A percentile compares a stretch with the other conserved stretches of the same genome.
These are phyloP conservation scores for Hymenoscyphus fraxineus DNA, from an alignment of 2,329 filamentous ascomycete genomes.

Conservation along the genomic window DNA sequence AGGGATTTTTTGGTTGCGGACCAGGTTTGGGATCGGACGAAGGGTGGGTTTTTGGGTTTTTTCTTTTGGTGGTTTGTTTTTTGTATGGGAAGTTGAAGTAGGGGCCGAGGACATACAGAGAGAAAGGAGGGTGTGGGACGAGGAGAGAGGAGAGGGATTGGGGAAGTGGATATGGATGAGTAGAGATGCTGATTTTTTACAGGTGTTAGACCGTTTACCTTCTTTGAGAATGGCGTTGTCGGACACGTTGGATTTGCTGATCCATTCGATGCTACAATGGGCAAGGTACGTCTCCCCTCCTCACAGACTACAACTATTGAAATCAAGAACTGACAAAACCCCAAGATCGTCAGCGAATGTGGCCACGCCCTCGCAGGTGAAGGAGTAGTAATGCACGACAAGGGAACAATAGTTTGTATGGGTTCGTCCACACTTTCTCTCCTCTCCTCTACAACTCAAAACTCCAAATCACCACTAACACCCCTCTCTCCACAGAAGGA, in stretches of 20 bases:
- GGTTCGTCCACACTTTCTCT: constrained; percentile 47
- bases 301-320: neutral
- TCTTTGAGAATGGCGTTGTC: constrained; percentile 89
- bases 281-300: constrained; percentile 40
- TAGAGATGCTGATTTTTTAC: neutral
- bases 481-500: constrained; percentile 61
- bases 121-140: neutral
- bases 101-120: neutral
- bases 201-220: constrained; percentile 84
- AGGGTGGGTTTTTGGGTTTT: constrained; percentile 45
- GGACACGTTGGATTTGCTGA: constrained; percentile 95
- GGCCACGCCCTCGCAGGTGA: constrained; percentile 75
- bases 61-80: neutral
- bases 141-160: neutral
- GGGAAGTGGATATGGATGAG: neutral
- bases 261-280: constrained; percentile 80
- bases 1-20: constrained; percentile 96
- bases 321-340: neutral
- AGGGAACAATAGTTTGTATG: constrained; percentile 88
- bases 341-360: constrained; percentile 68
- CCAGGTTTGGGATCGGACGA: constrained; percentile 96
- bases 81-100: neutral
- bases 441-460: neutral
- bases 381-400: constrained; percentile 77
- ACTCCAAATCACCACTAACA: constrained; percentile 6